These are phyloP conservation scores for Sorghum bicolor DNA, from an alignment of 176 grass and related monocot species.

Conservation along the genomic window Sorghum_bicolor_NCBIv3 NC_012873.2:181501-182000, in stretches of 20 bases:
- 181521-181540: slow-evolving; percentile 43
- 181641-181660: not conserved
- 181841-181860: slow-evolving; percentile 70
- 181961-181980: not conserved
- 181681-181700: slow-evolving; percentile 46
- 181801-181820: slow-evolving; percentile 14
- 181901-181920: slow-evolving; percentile 57
- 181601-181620: not conserved
- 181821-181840: slow-evolving; percentile 45
- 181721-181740: slow-evolving; percentile 58
- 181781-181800: not conserved
- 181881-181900: slow-evolving; percentile 69
- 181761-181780: not conserved
- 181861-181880: slow-evolving; percentile 51
- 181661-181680: not conserved
- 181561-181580: slow-evolving; percentile 85
- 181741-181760: slow-evolving; percentile 73
- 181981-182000: too few relatives aligned
- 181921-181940: slow-evolving; percentile 73
- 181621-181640: not conserved
- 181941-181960: not conserved
- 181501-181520: slow-evolving; percentile 56
- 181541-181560: slow-evolving; percentile 74
- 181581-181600: slow-evolving; percentile 55
- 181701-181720: slow-evolving; percentile 66